A percentile compares a stretch with the other conserved stretches of the same genome.
phyloP scores from a whole-genome alignment of 768 basidiomycete species.

The Mycena latifolia region DNA sequence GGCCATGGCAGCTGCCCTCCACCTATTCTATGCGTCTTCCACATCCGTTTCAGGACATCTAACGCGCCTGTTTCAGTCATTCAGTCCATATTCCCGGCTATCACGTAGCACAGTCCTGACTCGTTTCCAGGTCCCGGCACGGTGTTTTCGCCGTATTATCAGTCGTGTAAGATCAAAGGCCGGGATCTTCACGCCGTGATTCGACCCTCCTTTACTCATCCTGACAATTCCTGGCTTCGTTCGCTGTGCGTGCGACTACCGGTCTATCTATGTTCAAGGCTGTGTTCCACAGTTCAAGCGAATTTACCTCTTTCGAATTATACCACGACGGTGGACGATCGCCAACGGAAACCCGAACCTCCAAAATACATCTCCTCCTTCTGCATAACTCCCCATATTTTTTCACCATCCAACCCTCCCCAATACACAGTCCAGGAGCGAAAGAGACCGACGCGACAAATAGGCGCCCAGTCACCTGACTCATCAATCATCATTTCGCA shows the following conservation, averaged over 20 bases:
- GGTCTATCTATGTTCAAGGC: constrained; percentile 5
- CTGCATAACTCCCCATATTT: not conserved
- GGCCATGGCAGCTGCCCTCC: no score
- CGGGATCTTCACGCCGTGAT: not conserved
- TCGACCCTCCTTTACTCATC: not conserved
- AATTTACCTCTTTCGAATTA: no score
- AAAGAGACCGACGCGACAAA: not conserved
- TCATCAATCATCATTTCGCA: constrained; percentile 14
- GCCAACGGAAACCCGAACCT: not conserved
- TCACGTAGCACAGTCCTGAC: no score
- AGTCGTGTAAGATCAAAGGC: not conserved
- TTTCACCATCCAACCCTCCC: not conserved
- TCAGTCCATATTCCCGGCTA: no score
- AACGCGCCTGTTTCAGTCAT: no score
- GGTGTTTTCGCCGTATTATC: no score
- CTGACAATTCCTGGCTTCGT: constrained; percentile 3
- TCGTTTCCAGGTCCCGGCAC: no score
- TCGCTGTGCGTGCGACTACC: not conserved
- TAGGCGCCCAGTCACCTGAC: constrained; percentile 7
- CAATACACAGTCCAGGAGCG: not conserved
- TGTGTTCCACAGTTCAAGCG: constrained; percentile 11
- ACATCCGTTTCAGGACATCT: no score
- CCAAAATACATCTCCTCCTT: not conserved
- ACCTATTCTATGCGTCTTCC: no score
- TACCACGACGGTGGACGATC: no score